These are phyloP conservation scores for Ascochyta viciae-villosae DNA, from an alignment of 2,329 filamentous ascomycete genomes.

Conservation along the genomic window DNA sequence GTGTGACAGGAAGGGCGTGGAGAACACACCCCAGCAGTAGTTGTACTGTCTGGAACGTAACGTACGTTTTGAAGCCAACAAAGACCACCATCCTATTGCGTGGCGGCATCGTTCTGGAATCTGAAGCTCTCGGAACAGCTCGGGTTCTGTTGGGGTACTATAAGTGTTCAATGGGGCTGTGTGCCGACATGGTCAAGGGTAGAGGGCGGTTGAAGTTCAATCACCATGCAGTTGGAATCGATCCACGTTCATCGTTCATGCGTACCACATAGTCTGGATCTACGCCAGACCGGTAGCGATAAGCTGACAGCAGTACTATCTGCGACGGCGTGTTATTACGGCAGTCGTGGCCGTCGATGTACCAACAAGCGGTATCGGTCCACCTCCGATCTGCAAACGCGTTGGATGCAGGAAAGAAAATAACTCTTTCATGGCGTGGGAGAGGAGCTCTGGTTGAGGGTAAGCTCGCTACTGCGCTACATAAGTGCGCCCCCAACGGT, in stretches of 20 bases:
- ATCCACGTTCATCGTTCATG: neutral
- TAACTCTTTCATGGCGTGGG: slow-evolving; percentile 9
- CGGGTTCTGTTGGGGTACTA: neutral
- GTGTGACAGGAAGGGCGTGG: too few relatives aligned
- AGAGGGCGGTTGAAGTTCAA: neutral
- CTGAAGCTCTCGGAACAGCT: neutral
- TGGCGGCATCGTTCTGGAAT: neutral
- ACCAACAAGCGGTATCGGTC: slow-evolving; percentile 14
- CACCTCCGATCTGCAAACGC: slow-evolving; percentile 15
- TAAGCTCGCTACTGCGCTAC: slow-evolving; percentile 17
- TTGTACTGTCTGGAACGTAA: neutral
- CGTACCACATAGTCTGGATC: slow-evolving; percentile 5
- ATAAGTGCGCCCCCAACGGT: slow-evolving; percentile 3
- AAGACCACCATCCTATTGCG: neutral
- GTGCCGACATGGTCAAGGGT: neutral
- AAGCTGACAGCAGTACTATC: slow-evolving; percentile 10
- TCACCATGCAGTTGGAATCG: neutral
- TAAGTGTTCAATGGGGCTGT: slow-evolving; percentile 7
- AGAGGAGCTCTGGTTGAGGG: slow-evolving; percentile 8
- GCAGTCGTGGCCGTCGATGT: neutral
- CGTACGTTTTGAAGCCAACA: neutral
- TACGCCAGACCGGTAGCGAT: slow-evolving; percentile 3
- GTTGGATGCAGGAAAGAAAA: slow-evolving; percentile 5
- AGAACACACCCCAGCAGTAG: neutral
- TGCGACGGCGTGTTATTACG: neutral